These are phyloP conservation scores for Mucor circinelloides DNA, from an alignment of 371 early-diverging fungal genomes.

Conservation along the genomic window DNA sequence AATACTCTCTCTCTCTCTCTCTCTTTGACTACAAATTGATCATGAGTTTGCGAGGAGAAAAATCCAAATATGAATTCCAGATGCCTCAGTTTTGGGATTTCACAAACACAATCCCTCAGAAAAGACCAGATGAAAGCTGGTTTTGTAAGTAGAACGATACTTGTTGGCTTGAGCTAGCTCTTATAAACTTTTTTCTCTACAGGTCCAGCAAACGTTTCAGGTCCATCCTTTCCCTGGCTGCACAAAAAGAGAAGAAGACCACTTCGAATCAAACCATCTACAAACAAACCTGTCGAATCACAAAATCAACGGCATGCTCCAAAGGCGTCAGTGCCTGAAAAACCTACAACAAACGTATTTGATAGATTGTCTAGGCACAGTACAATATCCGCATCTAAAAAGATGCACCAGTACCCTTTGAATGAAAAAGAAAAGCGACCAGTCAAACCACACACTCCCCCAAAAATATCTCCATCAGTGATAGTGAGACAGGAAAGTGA, in stretches of 20 bases:
- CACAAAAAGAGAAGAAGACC: not conserved
- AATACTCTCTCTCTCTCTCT: not conserved
- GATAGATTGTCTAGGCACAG: constrained; percentile 6
- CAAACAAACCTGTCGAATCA: not conserved
- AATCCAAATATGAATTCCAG: constrained; percentile 19
- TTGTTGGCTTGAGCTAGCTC: not conserved
- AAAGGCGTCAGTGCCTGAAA: not conserved
- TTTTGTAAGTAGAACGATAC: constrained; percentile 12
- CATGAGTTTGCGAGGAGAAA: not conserved
- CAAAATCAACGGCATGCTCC: not conserved
- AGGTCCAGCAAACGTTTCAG: constrained; percentile 1
- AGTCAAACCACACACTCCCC: not conserved
- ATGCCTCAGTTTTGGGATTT: constrained; percentile 26
- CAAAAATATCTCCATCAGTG: too few species aligned
- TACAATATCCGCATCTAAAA: constrained; percentile 9
- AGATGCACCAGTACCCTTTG: not conserved
- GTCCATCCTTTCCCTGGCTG: constrained; percentile 2
- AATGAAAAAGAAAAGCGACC: not conserved
- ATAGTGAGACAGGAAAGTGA: not conserved
- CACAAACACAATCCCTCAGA: not conserved
- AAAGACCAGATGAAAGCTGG: constrained; percentile 19
- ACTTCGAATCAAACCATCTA: not conserved
- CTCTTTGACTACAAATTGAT: not conserved
- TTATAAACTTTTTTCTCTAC: not conserved
- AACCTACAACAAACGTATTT: not conserved